Base-by-base conservation (phyloP, 441 rosid species). In the Rhodomyrtus psidioides region DNA sequence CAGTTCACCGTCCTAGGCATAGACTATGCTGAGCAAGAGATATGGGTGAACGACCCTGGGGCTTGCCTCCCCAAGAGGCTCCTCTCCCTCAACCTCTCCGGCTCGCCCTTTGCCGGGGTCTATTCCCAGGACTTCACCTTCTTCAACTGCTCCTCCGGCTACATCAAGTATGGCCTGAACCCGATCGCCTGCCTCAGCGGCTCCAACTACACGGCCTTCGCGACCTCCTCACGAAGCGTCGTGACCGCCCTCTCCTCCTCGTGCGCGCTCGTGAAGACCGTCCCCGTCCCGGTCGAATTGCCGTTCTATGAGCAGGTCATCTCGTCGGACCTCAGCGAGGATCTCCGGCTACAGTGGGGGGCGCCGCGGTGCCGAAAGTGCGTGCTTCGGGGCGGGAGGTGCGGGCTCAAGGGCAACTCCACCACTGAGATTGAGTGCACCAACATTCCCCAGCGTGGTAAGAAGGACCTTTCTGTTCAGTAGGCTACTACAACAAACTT, bases 151-250 rank as follows among this genome's bases (percentile, higher is more conserved):
- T 91, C 96, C 6, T 88, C 82, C 1, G 84, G 86, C 53, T 88
- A 87, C 62, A 86, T 59, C 27, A 57, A 21, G 30, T 89, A 82
- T 57, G 55, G 56, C 55, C 86, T 93, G 42, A 87, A 91, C 53
- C 93, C 96, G 3, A 91, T 95, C 24, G 90, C 92, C 81, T 96
- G 99, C 88, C 89, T 93, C 51, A 93, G 95, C 84, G 85, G 57
- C 24, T 5, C 65, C 21, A 90, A 87, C 57, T 85, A 88, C 91
- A 87, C 91, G 17, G 92, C 94, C 84, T 94, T 93, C 62, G 97
- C 98, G 14, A 91, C 95, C 27, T 92, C 96, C 12, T 92, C 94
- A 2, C 70, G 82, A 7, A 62, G 62, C 49, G 84, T 89, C 30
- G 34, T 86, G 4, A 17, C 51, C 24, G 12, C 49, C 82, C 84